Conservation (phyloP, 106 monocot genomes). For the Narthecium ossifragum region DNA sequence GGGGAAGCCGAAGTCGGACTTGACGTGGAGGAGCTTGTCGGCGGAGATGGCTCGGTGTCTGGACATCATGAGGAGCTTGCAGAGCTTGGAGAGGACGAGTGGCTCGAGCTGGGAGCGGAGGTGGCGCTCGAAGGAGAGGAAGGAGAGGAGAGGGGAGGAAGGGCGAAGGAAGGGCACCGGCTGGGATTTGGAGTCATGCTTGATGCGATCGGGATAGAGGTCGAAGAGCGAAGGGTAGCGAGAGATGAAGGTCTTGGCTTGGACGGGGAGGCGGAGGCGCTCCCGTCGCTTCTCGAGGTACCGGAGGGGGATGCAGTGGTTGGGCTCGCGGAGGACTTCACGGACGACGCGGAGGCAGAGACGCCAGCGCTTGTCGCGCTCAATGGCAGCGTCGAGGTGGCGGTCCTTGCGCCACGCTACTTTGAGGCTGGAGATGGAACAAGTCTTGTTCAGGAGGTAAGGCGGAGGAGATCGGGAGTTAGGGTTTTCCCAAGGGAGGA, state of each 20-base stretch:
- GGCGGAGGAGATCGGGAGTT: no score
- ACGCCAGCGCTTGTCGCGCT: conserved; percentile 57
- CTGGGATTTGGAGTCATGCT: conserved; percentile 23
- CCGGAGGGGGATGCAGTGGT: conserved; percentile 49
- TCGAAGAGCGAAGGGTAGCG: conserved; percentile 70
- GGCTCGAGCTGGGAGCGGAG: conserved; percentile 29
- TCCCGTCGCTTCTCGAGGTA: conserved; percentile 83
- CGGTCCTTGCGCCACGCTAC: conserved; percentile 69
- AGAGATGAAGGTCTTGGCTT: conserved; percentile 50
- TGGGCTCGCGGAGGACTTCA: conserved; percentile 64
- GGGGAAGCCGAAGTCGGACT: conserved; percentile 72
- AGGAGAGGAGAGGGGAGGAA: conserved; percentile 41
- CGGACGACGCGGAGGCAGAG: conserved; percentile 72
- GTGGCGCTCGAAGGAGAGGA: conserved; percentile 29
- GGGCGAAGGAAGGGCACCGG: conserved; percentile 67
- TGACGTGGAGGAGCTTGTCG: conserved; percentile 57
- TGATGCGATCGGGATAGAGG: conserved; percentile 50
- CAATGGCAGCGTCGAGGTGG: conserved; percentile 60
- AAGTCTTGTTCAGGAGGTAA: no score
- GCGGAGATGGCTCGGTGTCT: conserved; percentile 18
- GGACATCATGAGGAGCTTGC: conserved; percentile 85
- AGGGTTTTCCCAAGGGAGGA: no score
- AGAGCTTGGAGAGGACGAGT: conserved; percentile 42
- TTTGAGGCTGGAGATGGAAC: conserved; percentile 54
- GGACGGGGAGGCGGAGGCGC: conserved; percentile 54